phyloP scores from a whole-genome alignment of 2,329 filamentous ascomycete species.

The Canariomyces notabilis region DNA sequence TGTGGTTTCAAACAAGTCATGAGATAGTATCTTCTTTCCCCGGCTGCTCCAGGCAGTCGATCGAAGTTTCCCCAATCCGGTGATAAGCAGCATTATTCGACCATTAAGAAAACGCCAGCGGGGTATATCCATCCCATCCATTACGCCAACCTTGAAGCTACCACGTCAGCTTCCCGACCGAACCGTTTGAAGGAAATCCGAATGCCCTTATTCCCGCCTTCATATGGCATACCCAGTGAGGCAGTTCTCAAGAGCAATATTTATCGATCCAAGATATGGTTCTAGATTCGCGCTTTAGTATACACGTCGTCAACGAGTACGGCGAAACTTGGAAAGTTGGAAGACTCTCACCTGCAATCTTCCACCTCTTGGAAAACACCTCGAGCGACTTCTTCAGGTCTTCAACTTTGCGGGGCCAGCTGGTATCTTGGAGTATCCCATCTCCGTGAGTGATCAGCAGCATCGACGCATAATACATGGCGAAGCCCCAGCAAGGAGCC shows the following conservation, averaged over 20 bases:
- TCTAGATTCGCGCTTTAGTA: constrained; percentile 5
- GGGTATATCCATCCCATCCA: constrained; percentile 8
- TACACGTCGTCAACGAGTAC: background rate
- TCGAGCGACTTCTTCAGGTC: constrained; percentile 22
- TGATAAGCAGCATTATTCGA: background rate
- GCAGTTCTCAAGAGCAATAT: constrained; percentile 18
- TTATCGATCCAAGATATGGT: constrained; percentile 18
- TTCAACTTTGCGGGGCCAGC: constrained; percentile 25
- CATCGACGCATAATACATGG: constrained; percentile 25
- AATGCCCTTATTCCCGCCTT: background rate
- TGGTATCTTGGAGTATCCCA: constrained; percentile 18
- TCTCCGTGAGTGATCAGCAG: constrained; percentile 27
- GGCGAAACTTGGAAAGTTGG: background rate
- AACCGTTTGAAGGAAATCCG: background rate
- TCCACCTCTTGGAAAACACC: constrained; percentile 25
- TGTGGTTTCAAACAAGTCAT: too few species aligned
- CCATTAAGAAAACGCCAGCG: background rate
- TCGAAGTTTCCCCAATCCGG: too few species aligned
- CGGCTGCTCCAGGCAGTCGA: too few species aligned
- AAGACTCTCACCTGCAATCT: constrained; percentile 25
- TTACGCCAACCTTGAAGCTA: background rate
- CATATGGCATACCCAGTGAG: constrained; percentile 1
- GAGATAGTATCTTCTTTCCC: background rate
- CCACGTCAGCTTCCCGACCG: too few species aligned
- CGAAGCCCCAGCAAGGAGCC: constrained; percentile 24